Base-by-base conservation (phyloP, 108 stramenopile genomes). In the Skeletonema marinoi region DNA sequence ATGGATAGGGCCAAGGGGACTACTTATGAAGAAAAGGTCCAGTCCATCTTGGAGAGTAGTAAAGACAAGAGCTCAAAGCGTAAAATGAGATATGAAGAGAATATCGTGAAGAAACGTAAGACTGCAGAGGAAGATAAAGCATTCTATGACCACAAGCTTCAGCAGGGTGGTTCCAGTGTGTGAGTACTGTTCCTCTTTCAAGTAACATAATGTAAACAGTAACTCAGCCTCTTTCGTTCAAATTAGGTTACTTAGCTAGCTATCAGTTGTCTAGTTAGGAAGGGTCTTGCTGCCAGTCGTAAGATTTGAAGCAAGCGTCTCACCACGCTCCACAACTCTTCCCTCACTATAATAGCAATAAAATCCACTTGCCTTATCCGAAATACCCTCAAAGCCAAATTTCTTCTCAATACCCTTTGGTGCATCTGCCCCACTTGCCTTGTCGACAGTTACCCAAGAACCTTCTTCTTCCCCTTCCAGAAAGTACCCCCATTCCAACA, bases 1-100 rank as follows among this genome's bases (percentile, higher is more conserved):
- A 70, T 86, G 80, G 69, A 88, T 65, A 85, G 96, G 74, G 63
- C 81, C 9, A 74, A 41, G 54, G 96, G 96, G 14, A 90, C 92
- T 32, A 92, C 93, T 0, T 97, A 97, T 75, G 96, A 95, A 80
- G 93, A 97, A 82, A 97, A 97, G 73, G 80, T 97, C 11, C 74
- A 78, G 35, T 83, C 91, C 10, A 65, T 90, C 19, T 54, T 74
- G 36, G 41, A 63, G 36, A 39, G 54, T 21, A 64, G 66, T 48
- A 25, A 29, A 30, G 42, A 80, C 56, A 73, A 86, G 41, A 83
- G 78, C 12, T 84, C 87, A 32, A 88, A 87, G 71, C 85, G 92
- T 72, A 64, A 66, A 16, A 79, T 87, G 36, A 77, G 83, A 32
- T 93, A 89, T 60, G 90, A 92, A 71, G 88, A 86, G 31, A 92